Conservation (phyloP, 768 basidiomycete species). For the Pleurotus pulmonarius region DNA sequence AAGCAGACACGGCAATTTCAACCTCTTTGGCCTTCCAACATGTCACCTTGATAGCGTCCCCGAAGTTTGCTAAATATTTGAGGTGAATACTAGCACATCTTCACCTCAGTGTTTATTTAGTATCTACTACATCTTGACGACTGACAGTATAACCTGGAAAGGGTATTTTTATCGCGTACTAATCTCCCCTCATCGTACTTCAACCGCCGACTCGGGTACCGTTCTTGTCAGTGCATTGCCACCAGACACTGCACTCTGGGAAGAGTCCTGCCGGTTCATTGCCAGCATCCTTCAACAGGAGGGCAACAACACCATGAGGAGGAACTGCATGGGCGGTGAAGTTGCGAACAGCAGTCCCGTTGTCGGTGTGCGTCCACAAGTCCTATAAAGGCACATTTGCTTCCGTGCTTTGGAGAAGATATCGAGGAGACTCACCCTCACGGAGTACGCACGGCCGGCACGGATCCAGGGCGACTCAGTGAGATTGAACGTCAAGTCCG, state of each 20-base stretch:
- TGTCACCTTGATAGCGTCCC: no score
- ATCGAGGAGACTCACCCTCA: constrained; percentile 41
- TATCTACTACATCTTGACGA: no score
- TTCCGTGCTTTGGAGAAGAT: no score
- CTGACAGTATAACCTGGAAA: no score
- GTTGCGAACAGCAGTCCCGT: constrained; percentile 61
- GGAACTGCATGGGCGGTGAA: constrained; percentile 55
- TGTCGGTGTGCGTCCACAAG: constrained; percentile 69
- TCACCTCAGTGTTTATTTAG: no score
- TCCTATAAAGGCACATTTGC: constrained; percentile 36
- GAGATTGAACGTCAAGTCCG: constrained; percentile 57
- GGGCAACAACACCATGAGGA: constrained; percentile 64
- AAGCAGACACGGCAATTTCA: no score
- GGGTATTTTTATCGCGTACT: no score
- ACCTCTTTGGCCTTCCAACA: no score
- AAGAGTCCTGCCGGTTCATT: constrained; percentile 44
- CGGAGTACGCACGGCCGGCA: constrained; percentile 61
- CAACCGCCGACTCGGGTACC: constrained; percentile 30
- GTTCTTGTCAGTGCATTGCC: constrained; percentile 47
- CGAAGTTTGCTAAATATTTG: no score
- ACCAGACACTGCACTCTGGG: constrained; percentile 49
- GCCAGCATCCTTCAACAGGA: constrained; percentile 40
- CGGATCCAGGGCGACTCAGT: constrained; percentile 72
- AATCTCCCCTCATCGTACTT: background rate
- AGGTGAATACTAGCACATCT: no score